Conservation (phyloP, 257 asterid species). For the Solanum boliviense region DNA sequence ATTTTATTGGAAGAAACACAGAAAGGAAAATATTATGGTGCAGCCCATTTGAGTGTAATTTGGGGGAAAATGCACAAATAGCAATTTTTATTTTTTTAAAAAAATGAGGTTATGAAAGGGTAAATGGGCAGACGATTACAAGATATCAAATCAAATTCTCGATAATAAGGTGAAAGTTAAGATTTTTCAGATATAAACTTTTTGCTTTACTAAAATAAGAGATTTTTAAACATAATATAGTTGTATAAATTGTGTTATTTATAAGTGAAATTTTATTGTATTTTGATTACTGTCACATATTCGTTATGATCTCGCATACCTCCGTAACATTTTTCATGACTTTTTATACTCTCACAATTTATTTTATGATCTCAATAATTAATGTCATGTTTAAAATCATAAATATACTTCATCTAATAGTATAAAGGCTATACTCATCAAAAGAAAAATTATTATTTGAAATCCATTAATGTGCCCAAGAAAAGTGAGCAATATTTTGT, state of each 20-base stretch:
- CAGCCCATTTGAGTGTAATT: neutral
- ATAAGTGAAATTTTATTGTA: no score
- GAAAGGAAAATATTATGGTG: neutral
- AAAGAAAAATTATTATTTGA: neutral
- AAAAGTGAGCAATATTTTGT: neutral
- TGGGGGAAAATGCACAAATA: neutral
- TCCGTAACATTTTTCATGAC: no score
- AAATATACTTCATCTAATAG: no score
- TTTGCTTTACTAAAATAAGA: neutral
- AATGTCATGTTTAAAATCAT: no score
- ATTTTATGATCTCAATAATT: no score
- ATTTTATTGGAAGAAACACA: neutral
- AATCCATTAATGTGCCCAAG: neutral
- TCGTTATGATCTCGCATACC: no score
- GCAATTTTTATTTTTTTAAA: neutral
- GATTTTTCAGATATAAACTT: neutral
- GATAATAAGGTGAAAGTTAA: no score
- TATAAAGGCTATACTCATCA: neutral
- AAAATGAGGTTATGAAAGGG: no score
- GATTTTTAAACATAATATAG: no score
- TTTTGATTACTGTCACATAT: no score
- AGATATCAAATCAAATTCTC: neutral
- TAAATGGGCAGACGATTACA: no score
- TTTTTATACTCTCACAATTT: no score
- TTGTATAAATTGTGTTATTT: neutral